Evolutionary conservation across 164 flowering plant species (phyloP), one percentile per base, ranked within the genome.

Genomic region (Vitis cinerea): DNA sequence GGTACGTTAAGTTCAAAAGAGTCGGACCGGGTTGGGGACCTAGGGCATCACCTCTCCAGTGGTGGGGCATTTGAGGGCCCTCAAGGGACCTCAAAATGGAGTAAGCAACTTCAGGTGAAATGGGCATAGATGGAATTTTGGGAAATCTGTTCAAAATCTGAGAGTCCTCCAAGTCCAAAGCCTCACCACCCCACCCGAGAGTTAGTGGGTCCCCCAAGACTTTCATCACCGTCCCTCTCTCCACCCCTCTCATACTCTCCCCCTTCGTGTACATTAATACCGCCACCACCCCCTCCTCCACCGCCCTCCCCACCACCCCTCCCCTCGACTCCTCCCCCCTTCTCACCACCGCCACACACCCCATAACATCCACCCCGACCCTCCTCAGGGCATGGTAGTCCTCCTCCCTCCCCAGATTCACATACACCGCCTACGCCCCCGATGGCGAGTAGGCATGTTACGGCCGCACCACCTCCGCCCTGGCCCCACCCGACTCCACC

Each of bases 361-460:
- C 97, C 9, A 54, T 85, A 8, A 87, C 93, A 27, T 75, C 70
- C 74, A 93, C 94, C 49, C 96, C 96, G 53, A 77, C 54, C 69
- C 6, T 72, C 55, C 30, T 74, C 68, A 95, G 81, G 76, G 66
- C 82, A 49, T 58, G 63, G 63, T 87, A 93, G 82, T 95, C 99
- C 80, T 83, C 82, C 29, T 77, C 84, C 59, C 87, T 74, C 9
- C 97, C 99, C 62, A 79, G 75, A 69, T 93, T 95, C 23, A 77
- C 91, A 65, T 84, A 95, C 30, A 91, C 91, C 11, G 75, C 86
- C 72, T 67, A 52, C 2, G 83, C 90, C 60, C 94, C 99, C 14
- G 94, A 88, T 1, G 97, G 98, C 13, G 97, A 88, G 71, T 88
- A 95, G 0, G 99, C 98, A 65, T 95, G 99, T 72, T 90, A 93